These are phyloP conservation scores for Cladorrhinum sp. DNA, from an alignment of 2,329 filamentous ascomycete species.

Conservation along the genomic window DNA sequence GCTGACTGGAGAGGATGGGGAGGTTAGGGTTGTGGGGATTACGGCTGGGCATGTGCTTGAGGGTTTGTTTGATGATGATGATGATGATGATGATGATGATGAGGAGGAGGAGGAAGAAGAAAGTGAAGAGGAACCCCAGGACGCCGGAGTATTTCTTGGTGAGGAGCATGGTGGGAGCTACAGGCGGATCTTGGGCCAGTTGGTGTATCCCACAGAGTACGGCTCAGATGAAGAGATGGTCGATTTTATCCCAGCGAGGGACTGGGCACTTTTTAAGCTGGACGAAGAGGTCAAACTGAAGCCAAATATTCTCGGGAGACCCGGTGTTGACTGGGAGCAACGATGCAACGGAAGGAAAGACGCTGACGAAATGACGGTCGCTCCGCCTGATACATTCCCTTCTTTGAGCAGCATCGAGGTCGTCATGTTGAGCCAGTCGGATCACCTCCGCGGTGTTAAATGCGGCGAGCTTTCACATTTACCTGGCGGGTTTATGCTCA, in stretches of 20 bases:
- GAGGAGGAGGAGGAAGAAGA: not conserved
- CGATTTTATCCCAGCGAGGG: slow-evolving; percentile 1
- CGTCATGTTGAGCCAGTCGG: slow-evolving; percentile 1
- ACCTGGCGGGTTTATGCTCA: slow-evolving; percentile 11
- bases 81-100: not conserved
- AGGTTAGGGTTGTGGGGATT: slow-evolving; percentile 15
- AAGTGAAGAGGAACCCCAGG: not conserved
- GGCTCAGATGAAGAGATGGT: not conserved
- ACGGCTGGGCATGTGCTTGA: slow-evolving; percentile 18
- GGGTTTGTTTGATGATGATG: slow-evolving; percentile 2
- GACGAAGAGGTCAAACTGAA: slow-evolving; percentile 8
- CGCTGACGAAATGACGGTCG: slow-evolving; percentile 2
- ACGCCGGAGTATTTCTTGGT: not conserved
- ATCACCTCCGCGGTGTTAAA: not conserved
- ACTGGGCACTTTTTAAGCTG: slow-evolving; percentile 17
- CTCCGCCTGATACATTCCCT: slow-evolving; percentile 7
- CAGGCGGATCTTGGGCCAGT: not conserved
- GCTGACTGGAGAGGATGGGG: slow-evolving; percentile 9
- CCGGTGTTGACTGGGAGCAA: not conserved
- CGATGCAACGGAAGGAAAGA: not conserved
- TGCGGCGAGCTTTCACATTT: slow-evolving; percentile 13
- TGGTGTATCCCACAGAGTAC: not conserved
- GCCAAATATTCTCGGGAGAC: slow-evolving; percentile 10
- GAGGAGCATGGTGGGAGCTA: not conserved
- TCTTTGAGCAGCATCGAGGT: slow-evolving; percentile 6